Base-by-base conservation (phyloP, 2,329 filamentous ascomycete species). In the Paramyrothecium sp. region DNA sequence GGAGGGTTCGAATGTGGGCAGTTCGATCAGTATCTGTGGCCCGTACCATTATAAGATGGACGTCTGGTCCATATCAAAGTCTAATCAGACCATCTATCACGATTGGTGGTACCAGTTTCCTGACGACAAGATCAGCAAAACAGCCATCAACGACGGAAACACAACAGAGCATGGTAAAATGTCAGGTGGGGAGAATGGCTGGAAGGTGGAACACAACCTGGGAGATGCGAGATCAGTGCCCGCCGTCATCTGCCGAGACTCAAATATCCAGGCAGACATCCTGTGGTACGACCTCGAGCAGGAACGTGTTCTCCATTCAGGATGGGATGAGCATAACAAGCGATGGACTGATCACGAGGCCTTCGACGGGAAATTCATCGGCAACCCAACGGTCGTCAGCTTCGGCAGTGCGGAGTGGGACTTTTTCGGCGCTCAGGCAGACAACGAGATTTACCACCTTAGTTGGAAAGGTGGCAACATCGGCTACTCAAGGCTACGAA, bases 401-500 rank as follows among this genome's bases (percentile, higher is more conserved):
- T 26, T 38, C 12, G 16, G n/a, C 33, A 26, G 41, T 16, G 33
- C 11, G 10, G 38, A 44, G 13, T 41, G 33, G 33, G 52, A 54
- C 13, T 54, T 54, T 21, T 54, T 54, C 21, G 52, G 52, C 7
- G 30, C 44, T 16, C 52, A 54, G 34, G 8, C 33, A 4, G 23
- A 54, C n/a, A 41, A 54, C 52, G 16, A 54, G 38, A 3, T 54
- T 19, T 54, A 54, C 33, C 52, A 54, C 19, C 19, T 54, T 5
- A 19, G 13, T 12, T 46, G 52, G 52, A 44, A 44, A 19, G 38
- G 38, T 17, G 38, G 38, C 38, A 26, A 21, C 13, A 44, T 19
- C 38, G 38, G 38, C 13, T 44, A 44, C 38, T 44, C 38, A 16
- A 44, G 4, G n/a, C 38, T 44, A 3, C 13, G n/a, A 4, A 44